These are phyloP conservation scores for Austroboletus rostrupii DNA, from an alignment of 1,284 basidiomycete species.

Conservation along the genomic window DNA sequence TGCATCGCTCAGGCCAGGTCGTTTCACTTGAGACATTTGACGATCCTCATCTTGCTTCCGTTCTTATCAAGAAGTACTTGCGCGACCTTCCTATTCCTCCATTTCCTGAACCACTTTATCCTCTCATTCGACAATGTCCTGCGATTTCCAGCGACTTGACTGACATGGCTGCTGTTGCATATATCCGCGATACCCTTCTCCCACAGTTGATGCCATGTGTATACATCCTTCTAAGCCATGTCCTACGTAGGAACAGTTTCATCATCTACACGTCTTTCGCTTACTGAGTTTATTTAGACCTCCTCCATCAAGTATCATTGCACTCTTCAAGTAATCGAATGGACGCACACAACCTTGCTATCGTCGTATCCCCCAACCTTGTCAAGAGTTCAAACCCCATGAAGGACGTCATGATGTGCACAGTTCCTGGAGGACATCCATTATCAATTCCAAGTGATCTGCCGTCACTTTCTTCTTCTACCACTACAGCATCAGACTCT, in stretches of 20 bases:
- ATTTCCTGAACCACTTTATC: conserved; percentile 67
- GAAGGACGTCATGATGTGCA: conserved; percentile 69
- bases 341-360: conserved; percentile 78
- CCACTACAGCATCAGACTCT: conserved; percentile 25
- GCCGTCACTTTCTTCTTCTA: conserved; percentile 17
- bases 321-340: conserved; percentile 66
- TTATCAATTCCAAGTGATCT: conserved; percentile 4
- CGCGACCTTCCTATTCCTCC: conserved; percentile 74
- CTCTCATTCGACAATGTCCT: conserved; percentile 66
- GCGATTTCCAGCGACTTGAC: conserved; percentile 46
- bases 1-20: conserved; percentile 55
- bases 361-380: conserved; percentile 78
- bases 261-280: neutral
- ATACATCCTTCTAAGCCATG: conserved; percentile 69
- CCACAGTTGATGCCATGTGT: conserved; percentile 64
- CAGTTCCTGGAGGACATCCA: conserved; percentile 46
- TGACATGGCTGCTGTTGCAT: conserved; percentile 55
- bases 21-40: conserved; percentile 70
- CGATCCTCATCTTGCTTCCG: conserved; percentile 78
- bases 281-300: conserved; percentile 44
- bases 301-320: conserved; percentile 73
- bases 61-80: conserved; percentile 80
- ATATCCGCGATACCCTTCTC: conserved; percentile 64
- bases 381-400: conserved; percentile 64
- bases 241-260: conserved; percentile 58